Evolutionary conservation across 2,329 filamentous ascomycete genomes (phyloP).

Genomic region (Exophiala aquamarina): DNA sequence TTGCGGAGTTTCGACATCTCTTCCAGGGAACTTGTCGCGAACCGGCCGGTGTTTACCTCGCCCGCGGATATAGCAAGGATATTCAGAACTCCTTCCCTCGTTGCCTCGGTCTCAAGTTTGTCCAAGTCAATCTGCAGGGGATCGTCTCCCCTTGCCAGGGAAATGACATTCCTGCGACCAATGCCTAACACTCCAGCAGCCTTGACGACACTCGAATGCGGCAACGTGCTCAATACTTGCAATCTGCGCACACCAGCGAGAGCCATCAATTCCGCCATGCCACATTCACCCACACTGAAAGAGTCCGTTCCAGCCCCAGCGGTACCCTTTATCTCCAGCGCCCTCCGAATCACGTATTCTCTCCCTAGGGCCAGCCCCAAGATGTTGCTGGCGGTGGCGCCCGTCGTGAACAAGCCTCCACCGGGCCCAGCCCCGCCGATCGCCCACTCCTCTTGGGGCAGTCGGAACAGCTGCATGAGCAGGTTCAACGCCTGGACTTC

Average conservation of each 20-base stretch:
- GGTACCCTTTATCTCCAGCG: constrained; percentile 38
- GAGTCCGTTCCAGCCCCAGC: constrained; percentile 26
- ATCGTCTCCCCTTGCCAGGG: constrained; percentile 54
- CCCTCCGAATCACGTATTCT: constrained; percentile 54
- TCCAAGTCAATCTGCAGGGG: constrained; percentile 71
- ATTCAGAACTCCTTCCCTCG: constrained; percentile 56
- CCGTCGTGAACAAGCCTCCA: constrained; percentile 79
- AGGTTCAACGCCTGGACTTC: constrained; percentile 72
- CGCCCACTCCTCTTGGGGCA: constrained; percentile 57
- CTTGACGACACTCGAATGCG: constrained; percentile 82
- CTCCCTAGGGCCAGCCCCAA: constrained; percentile 68
- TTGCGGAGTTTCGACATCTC: constrained; percentile 61
- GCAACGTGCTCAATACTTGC: constrained; percentile 76
- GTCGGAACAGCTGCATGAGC: constrained; percentile 64
- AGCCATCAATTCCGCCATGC: constrained; percentile 47
- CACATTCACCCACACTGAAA: constrained; percentile 64
- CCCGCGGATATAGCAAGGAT: constrained; percentile 81
- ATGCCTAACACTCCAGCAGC: constrained; percentile 80
- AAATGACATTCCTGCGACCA: constrained; percentile 67
- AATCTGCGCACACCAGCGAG: constrained; percentile 65
- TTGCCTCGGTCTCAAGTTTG: constrained; percentile 61
- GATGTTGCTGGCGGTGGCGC: constrained; percentile 65
- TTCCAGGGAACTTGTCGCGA: constrained; percentile 59
- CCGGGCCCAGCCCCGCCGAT: constrained; percentile 29
- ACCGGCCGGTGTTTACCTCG: constrained; percentile 88